Percentiles rank a stretch among this genome's conserved stretches.
Conservation (phyloP, 768 basidiomycete genomes). For the Suillus fuscotomentosus region DNA sequence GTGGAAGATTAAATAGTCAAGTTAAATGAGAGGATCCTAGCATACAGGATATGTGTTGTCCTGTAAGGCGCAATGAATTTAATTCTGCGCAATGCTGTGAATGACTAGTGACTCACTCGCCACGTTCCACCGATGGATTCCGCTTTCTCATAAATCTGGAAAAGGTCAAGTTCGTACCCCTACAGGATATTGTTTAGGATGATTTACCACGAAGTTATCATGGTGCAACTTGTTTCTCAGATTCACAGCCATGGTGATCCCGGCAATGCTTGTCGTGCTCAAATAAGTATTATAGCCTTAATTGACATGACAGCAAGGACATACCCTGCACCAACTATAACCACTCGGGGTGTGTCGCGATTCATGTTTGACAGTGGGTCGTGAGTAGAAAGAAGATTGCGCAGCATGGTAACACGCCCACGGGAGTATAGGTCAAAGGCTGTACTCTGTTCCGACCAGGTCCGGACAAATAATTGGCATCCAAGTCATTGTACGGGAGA, state of each 20-base stretch:
- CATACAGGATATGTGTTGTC: conserved; percentile 55
- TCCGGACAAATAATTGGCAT: not conserved
- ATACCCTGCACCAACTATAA: conserved; percentile 53
- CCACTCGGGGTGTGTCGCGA: conserved; percentile 34
- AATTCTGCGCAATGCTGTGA: conserved; percentile 21
- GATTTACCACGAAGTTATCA: conserved; percentile 47
- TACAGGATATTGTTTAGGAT: conserved; percentile 3
- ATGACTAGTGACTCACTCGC: conserved; percentile 41
- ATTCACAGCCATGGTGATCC: conserved; percentile 48
- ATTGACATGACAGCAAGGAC: not conserved
- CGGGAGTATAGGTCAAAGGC: not conserved
- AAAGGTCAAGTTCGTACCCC: not conserved
- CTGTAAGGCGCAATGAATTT: conserved; percentile 23
- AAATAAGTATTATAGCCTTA: not conserved
- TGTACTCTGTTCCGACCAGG: not conserved
- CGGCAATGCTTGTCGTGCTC: conserved; percentile 37
- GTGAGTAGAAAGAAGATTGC: not conserved
- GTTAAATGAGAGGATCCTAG: not conserved
- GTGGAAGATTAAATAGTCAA: not conserved
- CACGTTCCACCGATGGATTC: conserved; percentile 52
- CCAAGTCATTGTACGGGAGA: too few relatives aligned
- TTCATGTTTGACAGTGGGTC: not conserved
- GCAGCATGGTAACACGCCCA: not conserved
- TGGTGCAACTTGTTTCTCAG: conserved; percentile 43
- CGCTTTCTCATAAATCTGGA: conserved; percentile 51